Evolutionary conservation across 2,329 filamentous ascomycete genomes (phyloP), one percentile per base, ranked within the genome.

Genomic region (Fusarium dimerum): DNA sequence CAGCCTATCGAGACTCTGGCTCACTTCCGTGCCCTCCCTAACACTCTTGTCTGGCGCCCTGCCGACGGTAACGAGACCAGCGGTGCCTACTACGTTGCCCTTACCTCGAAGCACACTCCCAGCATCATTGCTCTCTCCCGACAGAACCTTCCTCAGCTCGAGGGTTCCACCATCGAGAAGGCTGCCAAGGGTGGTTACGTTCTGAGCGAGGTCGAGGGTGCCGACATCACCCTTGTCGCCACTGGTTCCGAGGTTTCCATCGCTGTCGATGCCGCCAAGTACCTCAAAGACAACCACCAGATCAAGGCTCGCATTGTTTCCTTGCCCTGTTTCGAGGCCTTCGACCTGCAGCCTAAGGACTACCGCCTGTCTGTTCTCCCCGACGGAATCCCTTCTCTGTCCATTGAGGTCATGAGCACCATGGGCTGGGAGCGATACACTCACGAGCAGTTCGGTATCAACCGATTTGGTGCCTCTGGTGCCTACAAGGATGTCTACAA

Each of bases 31-130:
- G 94, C 94, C 62, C 85, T 97, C 66, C 94, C 94, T 71, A 99
- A 99, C 88, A 90, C 89, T 83, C 96, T 97, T 90, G 93, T 97
- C 68, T 97, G 94, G 94, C 92, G 94, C 72, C 94, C 94, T 65
- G 93, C 94, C 68, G 94, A 97, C 71, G 93, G 93, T 70, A 97
- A 97, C 81, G 94, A 99, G 89, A 94, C 89, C 67, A 95, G 90
- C 71, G 93, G 92, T 69, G 93, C 94, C 65, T 99, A 97, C 86
- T 97, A 97, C 80, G 83, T 96, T 69, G 90, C 92, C 45, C 80
- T 99, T 65, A 96, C 90, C 63, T 88, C 90, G 68, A 90, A 91
- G 79, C 81, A 87, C 76, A 97, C 93, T 38, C 94, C 94, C 62
- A 91, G 86, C 75, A 94, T 99, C 76, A 79, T 99, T 65, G 94